Conservation (phyloP, 805 yeast genomes). For the Candida sakaeoensis region DNA sequence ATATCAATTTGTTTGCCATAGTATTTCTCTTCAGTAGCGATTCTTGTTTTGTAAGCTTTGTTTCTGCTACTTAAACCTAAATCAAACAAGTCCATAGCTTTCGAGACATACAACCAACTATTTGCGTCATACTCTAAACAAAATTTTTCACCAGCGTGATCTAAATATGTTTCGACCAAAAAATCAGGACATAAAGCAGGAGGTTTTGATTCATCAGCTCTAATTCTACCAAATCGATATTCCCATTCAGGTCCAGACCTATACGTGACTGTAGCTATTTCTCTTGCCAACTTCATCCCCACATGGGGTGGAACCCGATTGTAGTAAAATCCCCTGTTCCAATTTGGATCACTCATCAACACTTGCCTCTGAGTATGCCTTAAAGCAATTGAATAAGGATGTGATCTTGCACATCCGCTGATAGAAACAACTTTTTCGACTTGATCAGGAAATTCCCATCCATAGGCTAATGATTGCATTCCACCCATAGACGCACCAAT, state of each 20-base stretch:
- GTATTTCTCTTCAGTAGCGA: conserved; percentile 29
- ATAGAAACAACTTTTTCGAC: conserved; percentile 76
- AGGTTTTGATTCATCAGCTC: conserved; percentile 72
- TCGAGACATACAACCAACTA: conserved; percentile 79
- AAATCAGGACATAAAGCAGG: conserved; percentile 95
- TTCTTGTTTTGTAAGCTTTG: conserved; percentile 41
- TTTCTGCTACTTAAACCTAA: conserved; percentile 50
- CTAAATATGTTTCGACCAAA: conserved; percentile 86
- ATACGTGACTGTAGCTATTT: conserved; percentile 90
- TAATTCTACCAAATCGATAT: conserved; percentile 79
- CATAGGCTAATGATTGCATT: conserved; percentile 92
- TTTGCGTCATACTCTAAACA: conserved; percentile 89
- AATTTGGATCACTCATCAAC: conserved; percentile 89
- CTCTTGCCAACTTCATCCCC: conserved; percentile 92
- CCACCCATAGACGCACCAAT: conserved; percentile 98
- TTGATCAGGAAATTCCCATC: conserved; percentile 72
- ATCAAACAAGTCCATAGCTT: conserved; percentile 94
- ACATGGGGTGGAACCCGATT: conserved; percentile 81
- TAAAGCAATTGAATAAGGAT: conserved; percentile 91
- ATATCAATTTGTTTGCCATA: conserved; percentile 13
- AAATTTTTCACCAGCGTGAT: conserved; percentile 93
- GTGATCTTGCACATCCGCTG: conserved; percentile 90
- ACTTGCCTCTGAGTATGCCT: conserved; percentile 92
- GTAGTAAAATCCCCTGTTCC: conserved; percentile 89
- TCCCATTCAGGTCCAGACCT: conserved; percentile 98